These are phyloP conservation scores for Coffea canephora DNA, from an alignment of 257 asterid genomes.

Conservation along the genomic window DNA sequence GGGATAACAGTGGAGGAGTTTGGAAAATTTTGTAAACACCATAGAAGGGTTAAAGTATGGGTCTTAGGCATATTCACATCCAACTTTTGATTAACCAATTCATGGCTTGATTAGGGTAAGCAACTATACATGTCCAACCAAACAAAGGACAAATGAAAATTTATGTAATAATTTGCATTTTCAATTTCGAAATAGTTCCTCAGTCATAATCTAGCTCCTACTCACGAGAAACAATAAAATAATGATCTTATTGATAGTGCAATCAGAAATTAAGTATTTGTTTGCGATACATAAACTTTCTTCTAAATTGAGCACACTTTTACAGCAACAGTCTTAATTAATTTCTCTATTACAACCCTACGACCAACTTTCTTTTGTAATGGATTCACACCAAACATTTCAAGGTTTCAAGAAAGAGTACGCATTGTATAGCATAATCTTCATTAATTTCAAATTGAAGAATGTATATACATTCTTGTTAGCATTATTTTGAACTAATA, in stretches of 20 bases:
- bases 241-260: not conserved
- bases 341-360: not conserved
- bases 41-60: not conserved
- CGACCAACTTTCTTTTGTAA: not conserved
- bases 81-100: not conserved
- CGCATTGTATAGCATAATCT: not conserved
- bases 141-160: not conserved
- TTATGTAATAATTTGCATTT: not conserved
- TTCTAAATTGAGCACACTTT: not conserved
- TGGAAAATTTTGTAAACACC: too few species aligned
- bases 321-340: not conserved
- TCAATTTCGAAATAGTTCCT: not conserved
- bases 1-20: too few species aligned
- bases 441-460: not conserved
- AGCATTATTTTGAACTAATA: not conserved
- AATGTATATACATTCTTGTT: not conserved
- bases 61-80: not conserved
- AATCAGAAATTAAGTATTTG: not conserved
- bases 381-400: constrained; percentile 1
- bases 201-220: not conserved
- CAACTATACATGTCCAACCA: not conserved
- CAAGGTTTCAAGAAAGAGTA: not conserved
- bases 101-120: not conserved
- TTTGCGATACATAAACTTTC: not conserved
- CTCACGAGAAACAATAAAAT: not conserved